Evolutionary conservation across 305 asterid species (phyloP).

Genomic region (Fraxinus xanthoxyloides): DNA sequence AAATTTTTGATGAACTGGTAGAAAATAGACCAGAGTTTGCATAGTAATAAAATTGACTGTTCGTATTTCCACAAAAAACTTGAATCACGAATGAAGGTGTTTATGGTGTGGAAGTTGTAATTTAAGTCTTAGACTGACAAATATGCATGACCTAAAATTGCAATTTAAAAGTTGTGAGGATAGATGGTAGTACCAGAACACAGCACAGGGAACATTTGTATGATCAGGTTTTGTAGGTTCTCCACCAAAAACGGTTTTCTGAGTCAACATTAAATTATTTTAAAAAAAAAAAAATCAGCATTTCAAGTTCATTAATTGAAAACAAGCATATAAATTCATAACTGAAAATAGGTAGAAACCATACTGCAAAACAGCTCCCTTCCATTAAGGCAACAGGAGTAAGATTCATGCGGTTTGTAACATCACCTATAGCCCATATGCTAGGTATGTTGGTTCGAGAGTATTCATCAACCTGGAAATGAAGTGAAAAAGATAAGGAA

Average conservation of each 20-base stretch:
- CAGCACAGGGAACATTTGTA: constrained; percentile 75
- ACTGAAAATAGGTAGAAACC: constrained; percentile 22
- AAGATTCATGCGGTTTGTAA: constrained; percentile 87
- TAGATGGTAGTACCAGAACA: constrained; percentile 67
- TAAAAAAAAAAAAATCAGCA: neutral
- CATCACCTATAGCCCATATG: constrained; percentile 99
- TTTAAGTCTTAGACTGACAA: neutral
- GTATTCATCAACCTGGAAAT: constrained; percentile 68
- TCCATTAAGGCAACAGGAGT: constrained; percentile 99
- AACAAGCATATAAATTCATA: constrained; percentile 5
- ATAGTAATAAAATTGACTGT: neutral
- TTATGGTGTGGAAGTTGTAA: neutral
- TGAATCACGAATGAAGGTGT: neutral
- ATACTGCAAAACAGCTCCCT: constrained; percentile 86
- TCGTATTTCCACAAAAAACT: neutral
- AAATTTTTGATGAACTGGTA: neutral
- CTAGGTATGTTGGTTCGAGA: constrained; percentile 88
- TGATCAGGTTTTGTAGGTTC: constrained; percentile 77
- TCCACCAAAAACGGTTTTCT: constrained; percentile 96
- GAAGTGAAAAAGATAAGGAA: constrained; percentile 3
- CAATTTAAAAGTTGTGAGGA: neutral
- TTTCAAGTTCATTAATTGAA: neutral
- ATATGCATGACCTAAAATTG: neutral
- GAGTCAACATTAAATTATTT: constrained; percentile 26
- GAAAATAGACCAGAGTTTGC: neutral